Conservation (phyloP, 768 basidiomycete genomes). For the Pulveroboletus sp. region DNA sequence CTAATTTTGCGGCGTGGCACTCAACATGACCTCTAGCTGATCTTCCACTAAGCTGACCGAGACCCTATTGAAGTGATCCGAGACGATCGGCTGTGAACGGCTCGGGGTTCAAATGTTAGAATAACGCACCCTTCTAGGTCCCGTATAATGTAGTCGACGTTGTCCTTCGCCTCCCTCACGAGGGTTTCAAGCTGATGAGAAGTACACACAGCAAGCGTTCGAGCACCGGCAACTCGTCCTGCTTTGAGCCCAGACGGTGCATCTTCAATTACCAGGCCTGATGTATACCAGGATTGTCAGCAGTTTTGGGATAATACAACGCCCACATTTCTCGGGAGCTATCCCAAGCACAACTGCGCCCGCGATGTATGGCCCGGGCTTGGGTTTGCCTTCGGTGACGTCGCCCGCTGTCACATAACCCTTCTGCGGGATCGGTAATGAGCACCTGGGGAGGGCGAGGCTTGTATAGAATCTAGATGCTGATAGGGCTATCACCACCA, state of each 20-base stretch:
- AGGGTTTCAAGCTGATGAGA: slow-evolving; percentile 54
- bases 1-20: slow-evolving; percentile 12
- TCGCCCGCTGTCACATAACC: slow-evolving; percentile 69
- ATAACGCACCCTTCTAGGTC: slow-evolving; percentile 60
- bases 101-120: not conserved
- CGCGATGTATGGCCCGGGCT: slow-evolving; percentile 80
- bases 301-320: not conserved
- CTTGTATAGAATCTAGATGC: slow-evolving; percentile 72
- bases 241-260: slow-evolving; percentile 78
- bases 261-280: slow-evolving; percentile 86
- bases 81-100: not conserved
- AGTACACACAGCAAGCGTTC: slow-evolving; percentile 80
- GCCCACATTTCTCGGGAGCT: slow-evolving; percentile 53
- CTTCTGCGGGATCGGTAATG: slow-evolving; percentile 51
- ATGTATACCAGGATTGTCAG: not conserved
- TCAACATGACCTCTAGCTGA: slow-evolving; percentile 21
- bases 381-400: slow-evolving; percentile 73
- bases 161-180: slow-evolving; percentile 37
- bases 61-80: slow-evolving; percentile 7
- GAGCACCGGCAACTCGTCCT: slow-evolving; percentile 71
- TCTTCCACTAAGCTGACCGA: slow-evolving; percentile 16
- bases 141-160: slow-evolving; percentile 61
- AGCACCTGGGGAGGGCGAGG: slow-evolving; percentile 59
- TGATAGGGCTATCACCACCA: slow-evolving; percentile 23
- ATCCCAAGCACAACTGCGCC: slow-evolving; percentile 58